These are phyloP conservation scores for Cantharellus cinnabarinus DNA, from an alignment of 768 basidiomycete genomes.

Conservation along the genomic window DNA sequence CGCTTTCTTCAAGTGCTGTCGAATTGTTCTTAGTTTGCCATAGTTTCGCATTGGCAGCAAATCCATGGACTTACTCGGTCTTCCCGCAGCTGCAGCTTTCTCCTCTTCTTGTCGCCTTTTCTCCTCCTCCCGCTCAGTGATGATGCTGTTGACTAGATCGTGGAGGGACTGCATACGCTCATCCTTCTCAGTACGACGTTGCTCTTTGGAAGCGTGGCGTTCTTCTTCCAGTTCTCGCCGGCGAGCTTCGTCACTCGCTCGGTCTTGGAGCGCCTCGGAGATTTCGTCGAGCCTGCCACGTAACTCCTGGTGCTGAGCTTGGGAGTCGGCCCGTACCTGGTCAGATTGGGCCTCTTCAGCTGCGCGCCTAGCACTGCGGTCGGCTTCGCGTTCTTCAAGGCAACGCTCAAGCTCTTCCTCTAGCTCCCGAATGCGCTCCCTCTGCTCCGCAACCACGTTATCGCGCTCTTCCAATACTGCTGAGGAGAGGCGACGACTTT, in stretches of 20 bases:
- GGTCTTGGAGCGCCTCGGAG: slow-evolving; percentile 50
- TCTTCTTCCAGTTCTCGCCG: slow-evolving; percentile 42
- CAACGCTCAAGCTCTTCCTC: slow-evolving; percentile 41
- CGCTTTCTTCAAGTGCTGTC: slow-evolving; percentile 31
- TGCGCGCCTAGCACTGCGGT: slow-evolving; percentile 33
- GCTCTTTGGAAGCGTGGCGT: slow-evolving; percentile 42
- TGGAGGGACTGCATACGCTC: slow-evolving; percentile 33
- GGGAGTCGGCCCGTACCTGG: slow-evolving; percentile 32
- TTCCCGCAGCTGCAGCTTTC: slow-evolving; percentile 29
- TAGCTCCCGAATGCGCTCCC: slow-evolving; percentile 34
- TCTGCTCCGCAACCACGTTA: slow-evolving; percentile 13
- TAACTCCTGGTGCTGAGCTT: slow-evolving; percentile 40
- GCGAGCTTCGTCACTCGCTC: slow-evolving; percentile 34
- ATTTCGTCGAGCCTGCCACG: slow-evolving; percentile 46
- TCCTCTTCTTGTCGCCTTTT: slow-evolving; percentile 32
- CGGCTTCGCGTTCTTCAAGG: slow-evolving; percentile 29
- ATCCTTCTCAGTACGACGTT: slow-evolving; percentile 38
- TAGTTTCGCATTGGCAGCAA: slow-evolving; percentile 6
- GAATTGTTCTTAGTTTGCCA: neutral
- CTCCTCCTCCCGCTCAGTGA: slow-evolving; percentile 34
- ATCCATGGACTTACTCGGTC: slow-evolving; percentile 28
- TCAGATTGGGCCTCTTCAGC: slow-evolving; percentile 46
- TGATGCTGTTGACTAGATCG: slow-evolving; percentile 32
- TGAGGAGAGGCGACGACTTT: neutral
- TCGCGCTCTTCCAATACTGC: slow-evolving; percentile 8